A percentile compares a stretch with the other conserved stretches of the same genome.
Evolutionary conservation across 2,329 filamentous ascomycete genomes (phyloP).

Genomic region (Fusarium scirpi): DNA sequence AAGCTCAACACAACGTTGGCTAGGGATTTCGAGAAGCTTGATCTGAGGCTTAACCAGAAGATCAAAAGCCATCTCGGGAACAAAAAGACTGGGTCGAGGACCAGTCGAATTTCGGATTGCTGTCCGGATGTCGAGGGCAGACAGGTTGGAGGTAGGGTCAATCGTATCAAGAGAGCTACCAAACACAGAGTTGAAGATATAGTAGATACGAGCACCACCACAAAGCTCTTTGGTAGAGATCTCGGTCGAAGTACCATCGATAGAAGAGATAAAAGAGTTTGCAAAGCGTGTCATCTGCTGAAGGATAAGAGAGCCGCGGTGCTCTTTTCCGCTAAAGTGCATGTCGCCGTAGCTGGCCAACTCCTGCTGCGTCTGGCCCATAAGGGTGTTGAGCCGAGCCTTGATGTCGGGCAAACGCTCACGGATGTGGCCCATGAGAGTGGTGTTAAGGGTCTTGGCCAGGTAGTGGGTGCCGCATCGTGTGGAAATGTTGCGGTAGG

Average conservation of each 20-base stretch:
- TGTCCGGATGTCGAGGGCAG: slow-evolving; percentile 93
- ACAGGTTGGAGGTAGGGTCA: slow-evolving; percentile 94
- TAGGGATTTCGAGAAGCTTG: slow-evolving; percentile 93
- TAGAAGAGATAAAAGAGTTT: slow-evolving; percentile 97
- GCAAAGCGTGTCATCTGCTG: slow-evolving; percentile 99
- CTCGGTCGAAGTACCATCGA: slow-evolving; percentile 97
- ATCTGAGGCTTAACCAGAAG: slow-evolving; percentile 98
- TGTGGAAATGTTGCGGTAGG: slow-evolving; percentile 94
- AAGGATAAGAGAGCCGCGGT: slow-evolving; percentile 92
- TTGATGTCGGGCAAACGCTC: slow-evolving; percentile 98
- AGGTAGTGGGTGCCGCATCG: slow-evolving; percentile 94
- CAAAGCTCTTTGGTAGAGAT: slow-evolving; percentile 99
- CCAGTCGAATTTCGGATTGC: slow-evolving; percentile 98
- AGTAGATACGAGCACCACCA: slow-evolving; percentile 94
- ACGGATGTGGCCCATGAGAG: slow-evolving; percentile 95
- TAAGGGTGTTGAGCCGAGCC: slow-evolving; percentile 94
- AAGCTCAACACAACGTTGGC: slow-evolving; percentile 95
- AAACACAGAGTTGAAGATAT: slow-evolving; percentile 99
- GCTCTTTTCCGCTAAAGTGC: slow-evolving; percentile 97
- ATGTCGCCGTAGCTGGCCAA: slow-evolving; percentile 97
- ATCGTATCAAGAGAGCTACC: slow-evolving; percentile 96
- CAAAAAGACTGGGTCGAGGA: slow-evolving; percentile 93
- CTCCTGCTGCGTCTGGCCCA: slow-evolving; percentile 99
- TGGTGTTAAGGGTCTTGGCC: slow-evolving; percentile 94
- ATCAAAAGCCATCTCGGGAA: slow-evolving; percentile 97